These are phyloP conservation scores for Populus hybrid DNA, from an alignment of 441 rosid genomes.

Conservation along the genomic window DNA sequence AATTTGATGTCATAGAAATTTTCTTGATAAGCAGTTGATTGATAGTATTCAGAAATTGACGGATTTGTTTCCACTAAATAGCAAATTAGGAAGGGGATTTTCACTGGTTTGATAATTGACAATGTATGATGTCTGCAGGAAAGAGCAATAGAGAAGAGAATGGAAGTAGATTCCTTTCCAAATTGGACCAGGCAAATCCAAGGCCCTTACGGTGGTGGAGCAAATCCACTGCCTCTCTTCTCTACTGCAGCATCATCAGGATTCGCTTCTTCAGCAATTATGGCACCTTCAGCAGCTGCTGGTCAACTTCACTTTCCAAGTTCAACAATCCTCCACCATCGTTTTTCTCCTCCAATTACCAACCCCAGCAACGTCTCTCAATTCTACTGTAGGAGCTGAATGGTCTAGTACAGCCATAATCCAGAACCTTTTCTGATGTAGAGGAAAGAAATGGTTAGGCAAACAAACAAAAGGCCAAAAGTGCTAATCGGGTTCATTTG, in stretches of 20 bases:
- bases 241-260: constrained; percentile 86
- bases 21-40: too few species aligned
- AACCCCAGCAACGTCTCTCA: constrained; percentile 29
- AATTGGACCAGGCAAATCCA: constrained; percentile 37
- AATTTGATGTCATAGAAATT: not conserved
- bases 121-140: constrained; percentile 33
- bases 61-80: not conserved
- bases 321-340: constrained; percentile 16
- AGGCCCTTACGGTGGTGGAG: constrained; percentile 27
- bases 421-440: not conserved
- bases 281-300: constrained; percentile 35
- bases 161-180: constrained; percentile 33
- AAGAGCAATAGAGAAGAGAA: constrained; percentile 55
- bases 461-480: not conserved
- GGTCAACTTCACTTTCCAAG: constrained; percentile 28
- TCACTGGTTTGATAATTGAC: not conserved
- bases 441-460: not conserved
- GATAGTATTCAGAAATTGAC: not conserved
- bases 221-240: constrained; percentile 35
- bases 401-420: constrained; percentile 2
- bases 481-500: not conserved
- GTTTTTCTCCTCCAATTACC: constrained; percentile 12
- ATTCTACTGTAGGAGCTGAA: constrained; percentile 30
- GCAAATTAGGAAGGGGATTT: not conserved
- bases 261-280: constrained; percentile 47